Conservation (phyloP, 176 grass and related monocot species). For the Musa schizocarpa region DNA sequence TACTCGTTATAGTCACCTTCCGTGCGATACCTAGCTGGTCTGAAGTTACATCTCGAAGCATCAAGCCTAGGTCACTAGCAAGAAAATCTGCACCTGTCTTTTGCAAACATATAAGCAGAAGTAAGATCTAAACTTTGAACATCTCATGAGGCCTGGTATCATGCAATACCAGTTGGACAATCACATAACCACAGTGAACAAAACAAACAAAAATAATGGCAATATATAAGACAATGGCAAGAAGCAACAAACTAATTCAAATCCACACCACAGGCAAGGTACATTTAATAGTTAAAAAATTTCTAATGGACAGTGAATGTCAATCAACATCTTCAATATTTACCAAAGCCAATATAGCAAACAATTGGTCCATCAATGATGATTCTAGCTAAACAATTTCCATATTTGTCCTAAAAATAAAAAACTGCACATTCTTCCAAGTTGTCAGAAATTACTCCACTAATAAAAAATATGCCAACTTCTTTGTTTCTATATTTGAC, state of each 20-base stretch:
- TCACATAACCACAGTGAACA: background rate
- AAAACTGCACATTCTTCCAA: too few species aligned
- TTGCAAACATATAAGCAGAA: slow-evolving; percentile 19
- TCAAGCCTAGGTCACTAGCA: slow-evolving; percentile 70
- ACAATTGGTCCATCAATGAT: background rate
- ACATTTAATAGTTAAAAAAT: background rate
- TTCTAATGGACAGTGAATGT: background rate
- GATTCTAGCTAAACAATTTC: too few species aligned
- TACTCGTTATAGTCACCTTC: slow-evolving; percentile 75
- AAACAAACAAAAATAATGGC: background rate
- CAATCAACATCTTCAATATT: background rate
- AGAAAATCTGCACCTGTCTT: slow-evolving; percentile 88
- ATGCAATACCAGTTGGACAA: background rate
- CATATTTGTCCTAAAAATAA: too few species aligned
- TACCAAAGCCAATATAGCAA: background rate
- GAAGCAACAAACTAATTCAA: background rate
- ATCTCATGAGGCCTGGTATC: background rate
- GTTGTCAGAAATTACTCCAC: too few species aligned
- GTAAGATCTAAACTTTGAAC: background rate
- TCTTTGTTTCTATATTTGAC: background rate
- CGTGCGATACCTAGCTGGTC: slow-evolving; percentile 89
- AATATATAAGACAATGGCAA: background rate
- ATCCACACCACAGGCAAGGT: background rate
- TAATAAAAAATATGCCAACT: too few species aligned
- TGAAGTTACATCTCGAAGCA: slow-evolving; percentile 63